Evolutionary conservation across 2,329 filamentous ascomycete species (phyloP), one percentile per base, ranked within the genome.

Genomic region (Botrytis aclada): DNA sequence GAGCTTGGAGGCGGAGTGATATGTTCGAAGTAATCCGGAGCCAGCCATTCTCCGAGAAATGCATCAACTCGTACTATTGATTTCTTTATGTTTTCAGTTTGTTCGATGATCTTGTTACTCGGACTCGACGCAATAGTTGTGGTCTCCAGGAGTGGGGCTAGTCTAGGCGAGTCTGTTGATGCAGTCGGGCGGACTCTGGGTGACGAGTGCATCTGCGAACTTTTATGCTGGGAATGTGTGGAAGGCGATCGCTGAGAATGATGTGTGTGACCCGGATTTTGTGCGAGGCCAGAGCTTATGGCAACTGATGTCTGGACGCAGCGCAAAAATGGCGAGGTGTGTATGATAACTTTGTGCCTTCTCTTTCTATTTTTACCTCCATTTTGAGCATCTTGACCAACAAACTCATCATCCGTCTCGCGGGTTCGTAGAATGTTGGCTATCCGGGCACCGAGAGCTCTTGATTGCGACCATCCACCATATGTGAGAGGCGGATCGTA

Each of bases 401-500:
- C 60, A 51, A 77, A 69, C 39, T 80, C 78, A 71, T 81, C 80
- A 60, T 81, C 80, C 4, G 80, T 80, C 77, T 86, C 86, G 72
- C 84, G 84, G 70, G 87, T 88, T 73, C 85, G 86, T 63, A 89
- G 83, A 43, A 97, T 89, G 77, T 86, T 90, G n/a, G 89, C 92
- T 75, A 99, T 98, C 74, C 94, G 90, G 74, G 90, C 87, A 25
- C 96, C 96, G 37, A 98, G 88, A 8, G 91, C 89, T 78, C 92
- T 90, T 71, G 93, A 91, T 82, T 98, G 96, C 22, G 91, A 89
- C 92, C 96, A 98, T 76, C 96, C 96, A 77, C 93, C 93, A 81
- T 98, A 98, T 4, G 95, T 97, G 73, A 99, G 86, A 67, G 96
- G 96, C 77, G 96, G 93, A 77, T 99, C 95, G 85, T 98, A 99